Evolutionary conservation across 805 yeast genomes (phyloP).

Genomic region (Scheffersomyces amazonensis): DNA sequence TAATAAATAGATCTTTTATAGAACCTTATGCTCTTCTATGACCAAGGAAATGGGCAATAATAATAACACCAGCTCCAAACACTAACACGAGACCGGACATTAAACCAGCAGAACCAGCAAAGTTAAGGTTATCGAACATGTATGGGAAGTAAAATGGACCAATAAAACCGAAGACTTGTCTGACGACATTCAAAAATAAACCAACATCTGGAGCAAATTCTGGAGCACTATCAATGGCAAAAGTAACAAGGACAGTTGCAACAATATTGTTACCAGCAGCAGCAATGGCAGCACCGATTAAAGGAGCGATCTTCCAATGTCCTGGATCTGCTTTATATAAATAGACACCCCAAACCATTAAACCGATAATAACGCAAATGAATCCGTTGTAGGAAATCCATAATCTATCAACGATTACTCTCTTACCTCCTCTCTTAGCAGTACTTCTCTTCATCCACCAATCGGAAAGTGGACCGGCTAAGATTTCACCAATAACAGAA

Average conservation of each 20-base stretch:
- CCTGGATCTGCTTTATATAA: slow-evolving; percentile 9
- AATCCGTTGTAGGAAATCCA: slow-evolving; percentile 20
- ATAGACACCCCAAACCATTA: slow-evolving; percentile 18
- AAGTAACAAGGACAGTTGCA: slow-evolving; percentile 19
- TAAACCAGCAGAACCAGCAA: slow-evolving; percentile 8
- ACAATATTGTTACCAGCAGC: slow-evolving; percentile 21
- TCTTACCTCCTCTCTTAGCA: slow-evolving; percentile 5
- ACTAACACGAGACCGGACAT: slow-evolving; percentile 6
- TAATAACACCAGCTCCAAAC: slow-evolving; percentile 3
- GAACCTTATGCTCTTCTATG: slow-evolving; percentile 2
- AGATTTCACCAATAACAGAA: slow-evolving; percentile 18
- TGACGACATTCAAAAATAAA: slow-evolving; percentile 14
- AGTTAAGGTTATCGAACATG: slow-evolving; percentile 17
- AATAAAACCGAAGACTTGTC: slow-evolving; percentile 20
- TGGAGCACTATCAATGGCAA: slow-evolving; percentile 16
- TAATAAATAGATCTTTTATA: too few species aligned
- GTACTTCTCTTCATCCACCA: slow-evolving; percentile 16
- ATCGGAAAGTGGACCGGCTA: slow-evolving; percentile 21
- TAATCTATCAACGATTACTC: slow-evolving; percentile 12
- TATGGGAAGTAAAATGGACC: slow-evolving; percentile 25
- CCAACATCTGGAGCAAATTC: slow-evolving; percentile 15
- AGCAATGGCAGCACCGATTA: slow-evolving; percentile 19
- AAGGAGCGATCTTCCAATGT: slow-evolving; percentile 18
- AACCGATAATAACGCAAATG: slow-evolving; percentile 15
- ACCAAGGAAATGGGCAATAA: slow-evolving; percentile 5